Evolutionary conservation across 306 rosid genomes (phyloP).

Genomic region (Vachellia pachyceras): DNA sequence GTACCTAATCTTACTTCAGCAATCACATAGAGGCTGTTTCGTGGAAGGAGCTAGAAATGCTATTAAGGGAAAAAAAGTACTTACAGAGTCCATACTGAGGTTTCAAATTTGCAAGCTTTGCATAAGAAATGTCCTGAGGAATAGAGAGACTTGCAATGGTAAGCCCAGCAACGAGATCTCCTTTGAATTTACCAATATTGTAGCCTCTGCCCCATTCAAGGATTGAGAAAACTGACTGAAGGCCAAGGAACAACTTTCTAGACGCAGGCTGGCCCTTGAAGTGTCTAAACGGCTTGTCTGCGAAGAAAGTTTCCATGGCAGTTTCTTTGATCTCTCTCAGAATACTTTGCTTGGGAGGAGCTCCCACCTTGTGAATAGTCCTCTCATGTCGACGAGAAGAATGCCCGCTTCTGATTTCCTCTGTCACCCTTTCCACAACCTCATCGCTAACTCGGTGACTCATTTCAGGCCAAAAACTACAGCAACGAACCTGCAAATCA

Average conservation of each 20-base stretch:
- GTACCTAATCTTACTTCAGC: too few relatives aligned
- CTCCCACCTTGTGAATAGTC: slow-evolving; percentile 41
- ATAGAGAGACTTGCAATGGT: slow-evolving; percentile 87
- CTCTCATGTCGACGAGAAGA: slow-evolving; percentile 38
- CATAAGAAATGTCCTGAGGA: slow-evolving; percentile 67
- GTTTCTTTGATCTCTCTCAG: slow-evolving; percentile 40
- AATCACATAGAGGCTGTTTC: too few relatives aligned
- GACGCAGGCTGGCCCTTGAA: slow-evolving; percentile 47
- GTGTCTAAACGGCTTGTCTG: slow-evolving; percentile 55
- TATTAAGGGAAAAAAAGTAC: slow-evolving; percentile 28
- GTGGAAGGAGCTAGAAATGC: neutral
- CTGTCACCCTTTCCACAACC: neutral
- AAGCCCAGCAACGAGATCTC: slow-evolving; percentile 61
- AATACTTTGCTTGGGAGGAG: slow-evolving; percentile 49
- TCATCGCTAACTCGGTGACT: neutral
- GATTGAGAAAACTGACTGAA: slow-evolving; percentile 65
- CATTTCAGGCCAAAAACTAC: neutral
- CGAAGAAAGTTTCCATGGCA: slow-evolving; percentile 52
- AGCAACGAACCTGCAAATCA: slow-evolving; percentile 4
- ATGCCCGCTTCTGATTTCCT: slow-evolving; percentile 16
- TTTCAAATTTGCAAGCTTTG: slow-evolving; percentile 53
- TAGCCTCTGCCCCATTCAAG: slow-evolving; percentile 62
- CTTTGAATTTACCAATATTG: slow-evolving; percentile 52
- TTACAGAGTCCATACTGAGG: slow-evolving; percentile 56
- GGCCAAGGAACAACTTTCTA: slow-evolving; percentile 45